Evolutionary conservation across 148 eudicot species (phyloP).

Genomic region (Silene uniflora): DNA sequence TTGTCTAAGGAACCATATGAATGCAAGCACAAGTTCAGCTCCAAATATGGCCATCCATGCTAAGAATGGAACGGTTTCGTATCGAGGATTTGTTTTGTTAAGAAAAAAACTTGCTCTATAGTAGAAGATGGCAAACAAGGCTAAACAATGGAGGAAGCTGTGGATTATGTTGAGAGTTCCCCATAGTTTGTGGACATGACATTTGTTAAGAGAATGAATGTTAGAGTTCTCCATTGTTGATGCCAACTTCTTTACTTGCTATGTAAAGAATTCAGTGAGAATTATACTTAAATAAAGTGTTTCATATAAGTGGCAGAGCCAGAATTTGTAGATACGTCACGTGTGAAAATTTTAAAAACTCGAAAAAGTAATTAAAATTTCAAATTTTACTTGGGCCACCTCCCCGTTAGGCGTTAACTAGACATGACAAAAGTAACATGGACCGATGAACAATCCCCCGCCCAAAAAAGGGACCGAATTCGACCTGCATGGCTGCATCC

Average conservation of each 20-base stretch:
- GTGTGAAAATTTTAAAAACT: too few species aligned
- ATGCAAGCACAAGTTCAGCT: constrained; percentile 40
- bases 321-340: too few species aligned
- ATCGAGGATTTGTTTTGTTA: not conserved
- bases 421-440: too few species aligned
- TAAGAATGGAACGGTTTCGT: constrained; percentile 6
- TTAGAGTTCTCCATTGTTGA: constrained; percentile 15
- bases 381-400: too few species aligned
- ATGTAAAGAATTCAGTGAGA: not conserved
- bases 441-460: too few species aligned
- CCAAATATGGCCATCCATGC: constrained; percentile 30
- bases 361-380: too few species aligned
- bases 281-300: not conserved
- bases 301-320: not conserved
- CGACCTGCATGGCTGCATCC: too few species aligned
- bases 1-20: constrained; percentile 35
- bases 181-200: constrained; percentile 24
- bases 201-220: constrained; percentile 34
- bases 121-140: constrained; percentile 32
- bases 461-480: too few species aligned
- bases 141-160: constrained; percentile 22
- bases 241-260: not conserved
- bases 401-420: too few species aligned
- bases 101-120: constrained; percentile 27
- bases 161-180: constrained; percentile 28